phyloP scores from a whole-genome alignment of 345 rosid species.

The Lumnitzera littorea region DNA sequence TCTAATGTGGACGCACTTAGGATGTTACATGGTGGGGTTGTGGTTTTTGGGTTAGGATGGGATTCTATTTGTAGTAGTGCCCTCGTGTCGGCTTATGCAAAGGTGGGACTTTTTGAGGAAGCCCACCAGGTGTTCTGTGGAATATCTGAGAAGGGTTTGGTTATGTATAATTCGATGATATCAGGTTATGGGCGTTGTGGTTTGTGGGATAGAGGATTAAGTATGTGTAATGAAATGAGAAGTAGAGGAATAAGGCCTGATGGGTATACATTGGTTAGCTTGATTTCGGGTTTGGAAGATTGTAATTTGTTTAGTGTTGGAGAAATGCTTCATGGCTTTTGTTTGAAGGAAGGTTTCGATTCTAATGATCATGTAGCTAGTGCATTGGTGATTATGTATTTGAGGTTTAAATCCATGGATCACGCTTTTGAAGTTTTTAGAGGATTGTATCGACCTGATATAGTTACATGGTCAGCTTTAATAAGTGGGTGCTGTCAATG shows the following conservation, averaged over 20 bases:
- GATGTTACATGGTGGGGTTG: slow-evolving; percentile 44
- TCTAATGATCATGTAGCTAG: slow-evolving; percentile 48
- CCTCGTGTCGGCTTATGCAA: slow-evolving; percentile 59
- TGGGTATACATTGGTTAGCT: slow-evolving; percentile 62
- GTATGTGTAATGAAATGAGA: slow-evolving; percentile 47
- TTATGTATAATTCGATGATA: slow-evolving; percentile 75
- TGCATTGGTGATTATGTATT: slow-evolving; percentile 65
- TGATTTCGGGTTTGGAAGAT: slow-evolving; percentile 45
- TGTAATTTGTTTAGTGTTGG: slow-evolving; percentile 33
- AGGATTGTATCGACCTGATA: slow-evolving; percentile 47
- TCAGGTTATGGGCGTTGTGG: slow-evolving; percentile 54
- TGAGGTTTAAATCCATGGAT: slow-evolving; percentile 48
- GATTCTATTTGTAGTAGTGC: slow-evolving; percentile 59
- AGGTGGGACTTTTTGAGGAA: slow-evolving; percentile 37
- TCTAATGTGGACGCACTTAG: slow-evolving; percentile 33
- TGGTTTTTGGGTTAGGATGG: slow-evolving; percentile 48
- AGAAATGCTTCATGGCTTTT: slow-evolving; percentile 60
- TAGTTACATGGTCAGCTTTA: slow-evolving; percentile 73
- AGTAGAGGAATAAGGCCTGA: slow-evolving; percentile 39
- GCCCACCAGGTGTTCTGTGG: slow-evolving; percentile 47
- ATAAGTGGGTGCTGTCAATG: slow-evolving; percentile 59
- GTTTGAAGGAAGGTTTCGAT: slow-evolving; percentile 55
- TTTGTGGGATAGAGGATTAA: slow-evolving; percentile 40
- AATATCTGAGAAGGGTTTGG: slow-evolving; percentile 58
- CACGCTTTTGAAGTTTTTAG: slow-evolving; percentile 47